These are phyloP conservation scores for Zygoascus bituminiphila DNA, from an alignment of 805 yeast genomes.

Conservation along the genomic window DNA sequence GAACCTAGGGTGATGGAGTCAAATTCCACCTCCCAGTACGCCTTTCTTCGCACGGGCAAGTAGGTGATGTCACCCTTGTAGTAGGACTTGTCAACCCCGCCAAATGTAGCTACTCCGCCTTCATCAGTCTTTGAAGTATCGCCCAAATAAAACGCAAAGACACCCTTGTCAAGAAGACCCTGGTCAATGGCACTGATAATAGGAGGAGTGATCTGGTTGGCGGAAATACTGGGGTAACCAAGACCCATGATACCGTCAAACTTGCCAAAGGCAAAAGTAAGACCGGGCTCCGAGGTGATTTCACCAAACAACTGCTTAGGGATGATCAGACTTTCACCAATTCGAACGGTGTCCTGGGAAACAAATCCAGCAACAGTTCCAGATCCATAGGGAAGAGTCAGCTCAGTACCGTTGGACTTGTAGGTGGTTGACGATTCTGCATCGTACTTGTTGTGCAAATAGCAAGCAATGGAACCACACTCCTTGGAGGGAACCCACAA, in stretches of 20 bases:
- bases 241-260: constrained; percentile 96
- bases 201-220: constrained; percentile 86
- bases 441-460: constrained; percentile 84
- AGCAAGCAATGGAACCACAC: constrained; percentile 92
- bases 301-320: constrained; percentile 93
- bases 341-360: constrained; percentile 70
- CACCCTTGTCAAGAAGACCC: constrained; percentile 75
- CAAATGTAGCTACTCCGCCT: constrained; percentile 93
- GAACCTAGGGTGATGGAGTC: constrained; percentile 88
- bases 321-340: constrained; percentile 75
- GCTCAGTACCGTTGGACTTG: constrained; percentile 77
- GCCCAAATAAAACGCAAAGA: constrained; percentile 87
- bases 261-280: constrained; percentile 97
- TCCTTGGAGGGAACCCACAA: constrained; percentile 91
- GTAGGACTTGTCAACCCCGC: constrained; percentile 77
- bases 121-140: constrained; percentile 55
- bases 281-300: constrained; percentile 95
- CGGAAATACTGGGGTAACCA: constrained; percentile 88
- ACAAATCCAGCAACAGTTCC: constrained; percentile 90
- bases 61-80: constrained; percentile 81
- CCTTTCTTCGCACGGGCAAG: constrained; percentile 98
- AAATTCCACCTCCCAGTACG: constrained; percentile 97
- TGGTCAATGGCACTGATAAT: constrained; percentile 77
- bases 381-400: constrained; percentile 83
- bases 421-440: constrained; percentile 75